These are phyloP conservation scores for Penicillium canescens DNA, from an alignment of 495 filamentous ascomycete genomes.

Conservation along the genomic window DNA sequence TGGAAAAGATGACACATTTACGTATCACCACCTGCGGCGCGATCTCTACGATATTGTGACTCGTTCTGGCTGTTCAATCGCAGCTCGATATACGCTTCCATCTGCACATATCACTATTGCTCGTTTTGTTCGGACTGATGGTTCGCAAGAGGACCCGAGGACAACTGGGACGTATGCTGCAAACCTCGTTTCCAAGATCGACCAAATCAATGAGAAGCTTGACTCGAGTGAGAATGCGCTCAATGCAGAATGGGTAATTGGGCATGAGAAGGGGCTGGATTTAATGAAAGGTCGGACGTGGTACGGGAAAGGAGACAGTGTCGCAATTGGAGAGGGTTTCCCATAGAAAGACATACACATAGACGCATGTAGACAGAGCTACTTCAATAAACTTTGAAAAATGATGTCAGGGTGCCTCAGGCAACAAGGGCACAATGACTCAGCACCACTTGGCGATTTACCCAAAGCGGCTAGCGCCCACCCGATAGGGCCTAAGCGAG, in stretches of 20 bases:
- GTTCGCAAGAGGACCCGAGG: constrained; percentile 30
- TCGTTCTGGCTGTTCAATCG: constrained; percentile 59
- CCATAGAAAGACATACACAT: constrained; percentile 3
- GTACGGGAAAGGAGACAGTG: constrained; percentile 77
- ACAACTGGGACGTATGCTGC: constrained; percentile 48
- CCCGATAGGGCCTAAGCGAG: constrained; percentile 53
- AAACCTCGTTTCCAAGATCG: constrained; percentile 64
- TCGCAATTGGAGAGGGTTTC: constrained; percentile 60
- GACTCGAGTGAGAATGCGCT: constrained; percentile 34
- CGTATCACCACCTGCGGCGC: constrained; percentile 86
- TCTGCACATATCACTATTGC: constrained; percentile 87
- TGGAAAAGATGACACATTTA: constrained; percentile 58
- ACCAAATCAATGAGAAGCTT: constrained; percentile 70
- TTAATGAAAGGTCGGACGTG: constrained; percentile 69
- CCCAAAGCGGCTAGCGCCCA: constrained; percentile 34
- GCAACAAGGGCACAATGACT: constrained; percentile 21
- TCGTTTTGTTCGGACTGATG: constrained; percentile 65
- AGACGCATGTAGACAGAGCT: neutral
- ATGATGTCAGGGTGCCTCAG: constrained; percentile 1
- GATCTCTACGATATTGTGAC: constrained; percentile 67
- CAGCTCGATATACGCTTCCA: constrained; percentile 79
- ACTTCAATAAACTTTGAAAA: neutral
- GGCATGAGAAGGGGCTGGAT: constrained; percentile 74
- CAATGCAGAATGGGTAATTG: constrained; percentile 67
- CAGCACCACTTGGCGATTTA: constrained; percentile 16